Conservation (phyloP, 768 basidiomycete species). For the Mycena amicta region DNA sequence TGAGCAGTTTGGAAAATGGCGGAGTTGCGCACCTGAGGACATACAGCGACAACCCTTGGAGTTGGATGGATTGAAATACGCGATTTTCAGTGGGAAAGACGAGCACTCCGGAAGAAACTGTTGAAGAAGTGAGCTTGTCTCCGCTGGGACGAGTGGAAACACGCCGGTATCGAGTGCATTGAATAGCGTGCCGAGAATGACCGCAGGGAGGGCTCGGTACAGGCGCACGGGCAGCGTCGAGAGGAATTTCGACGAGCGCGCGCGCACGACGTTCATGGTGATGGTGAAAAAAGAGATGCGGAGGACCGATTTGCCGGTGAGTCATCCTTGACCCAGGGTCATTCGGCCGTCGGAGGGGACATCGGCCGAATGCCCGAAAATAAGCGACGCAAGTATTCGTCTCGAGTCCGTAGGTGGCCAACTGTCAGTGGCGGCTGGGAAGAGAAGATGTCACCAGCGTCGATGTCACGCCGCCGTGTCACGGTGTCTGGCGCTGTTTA, state of each 20-base stretch:
- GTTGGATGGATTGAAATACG: conserved; percentile 22
- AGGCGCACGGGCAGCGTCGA: conserved; percentile 19
- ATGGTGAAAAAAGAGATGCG: too few species aligned
- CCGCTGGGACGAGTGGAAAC: background rate
- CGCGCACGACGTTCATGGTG: conserved; percentile 16
- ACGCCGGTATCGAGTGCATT: conserved; percentile 24
- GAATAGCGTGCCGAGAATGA: conserved; percentile 24
- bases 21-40: conserved; percentile 22
- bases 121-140: background rate
- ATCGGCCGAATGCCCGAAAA: too few species aligned
- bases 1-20: background rate
- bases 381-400: too few species aligned
- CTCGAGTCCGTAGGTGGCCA: too few species aligned
- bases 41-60: conserved; percentile 29
- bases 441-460: too few species aligned
- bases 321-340: too few species aligned
- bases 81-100: conserved; percentile 23
- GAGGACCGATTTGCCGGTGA: too few species aligned
- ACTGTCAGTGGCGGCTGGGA: too few species aligned
- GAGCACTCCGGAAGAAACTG: conserved; percentile 26
- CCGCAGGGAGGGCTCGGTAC: conserved; percentile 25
- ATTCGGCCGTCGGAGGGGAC: too few species aligned
- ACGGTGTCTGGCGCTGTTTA: too few species aligned
- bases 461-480: too few species aligned
- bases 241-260: conserved; percentile 5